Percentiles rank a stretch among this genome's conserved stretches.
phyloP scores from a whole-genome alignment of 2,329 filamentous ascomycete genomes.

The Monilinia polystroma region DNA sequence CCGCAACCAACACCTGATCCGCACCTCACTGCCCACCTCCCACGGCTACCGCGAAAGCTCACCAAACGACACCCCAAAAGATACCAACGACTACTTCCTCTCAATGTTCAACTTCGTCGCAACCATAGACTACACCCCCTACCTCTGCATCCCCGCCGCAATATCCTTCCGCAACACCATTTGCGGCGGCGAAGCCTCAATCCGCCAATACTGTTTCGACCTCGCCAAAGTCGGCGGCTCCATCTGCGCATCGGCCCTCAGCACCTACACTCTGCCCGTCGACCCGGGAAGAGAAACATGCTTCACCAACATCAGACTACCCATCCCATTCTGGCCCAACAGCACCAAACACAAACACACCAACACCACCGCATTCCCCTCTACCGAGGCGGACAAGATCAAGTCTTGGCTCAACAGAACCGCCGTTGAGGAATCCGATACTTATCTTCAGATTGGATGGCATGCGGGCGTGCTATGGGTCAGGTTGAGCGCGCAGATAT shows the following conservation, averaged over 20 bases:
- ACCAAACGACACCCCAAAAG: conserved; percentile 44
- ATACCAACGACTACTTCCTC: conserved; percentile 50
- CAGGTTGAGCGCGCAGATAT: conserved; percentile 77
- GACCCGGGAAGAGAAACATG: conserved; percentile 62
- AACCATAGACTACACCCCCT: conserved; percentile 71
- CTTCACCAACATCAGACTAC: conserved; percentile 72
- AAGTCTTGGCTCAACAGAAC: conserved; percentile 45
- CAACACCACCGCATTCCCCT: conserved; percentile 35
- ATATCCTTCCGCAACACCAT: conserved; percentile 67
- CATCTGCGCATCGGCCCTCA: conserved; percentile 59
- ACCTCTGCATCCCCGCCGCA: conserved; percentile 69
- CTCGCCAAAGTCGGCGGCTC: conserved; percentile 65
- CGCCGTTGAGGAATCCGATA: conserved; percentile 57
- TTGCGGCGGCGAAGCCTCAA: conserved; percentile 70
- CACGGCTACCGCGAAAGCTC: conserved; percentile 61
- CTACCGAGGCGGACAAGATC: conserved; percentile 56
- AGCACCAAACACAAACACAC: conserved; percentile 28
- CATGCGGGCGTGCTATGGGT: conserved; percentile 61
- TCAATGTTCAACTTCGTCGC: conserved; percentile 74
- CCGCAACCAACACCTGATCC: conserved; percentile 75
- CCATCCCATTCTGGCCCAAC: conserved; percentile 47
- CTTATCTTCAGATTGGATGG: conserved; percentile 63
- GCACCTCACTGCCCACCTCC: conserved; percentile 73
- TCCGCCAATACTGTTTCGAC: conserved; percentile 60
- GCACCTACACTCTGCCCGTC: conserved; percentile 71